Base-by-base conservation (phyloP, 2,329 filamentous ascomycete genomes). In the Clonostachys sp. region DNA sequence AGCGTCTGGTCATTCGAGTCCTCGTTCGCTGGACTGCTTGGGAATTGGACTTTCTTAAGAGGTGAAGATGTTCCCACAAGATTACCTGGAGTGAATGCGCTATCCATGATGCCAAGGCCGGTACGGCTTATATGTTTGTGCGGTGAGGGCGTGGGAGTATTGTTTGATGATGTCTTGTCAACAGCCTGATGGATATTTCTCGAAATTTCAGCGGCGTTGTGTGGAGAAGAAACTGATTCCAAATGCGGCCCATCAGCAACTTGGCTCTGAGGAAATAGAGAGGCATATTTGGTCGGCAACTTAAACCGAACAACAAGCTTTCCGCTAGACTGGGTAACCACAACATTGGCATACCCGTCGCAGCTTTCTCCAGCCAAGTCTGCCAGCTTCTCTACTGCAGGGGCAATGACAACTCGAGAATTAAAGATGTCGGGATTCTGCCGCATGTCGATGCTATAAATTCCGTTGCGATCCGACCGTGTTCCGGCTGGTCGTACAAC, bases 221-320 rank as follows among this genome's bases (percentile, higher is more conserved):
- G 58, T 2, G 58, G 53, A 5, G 45, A 44, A 12, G 55, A 53
- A 10, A 30, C 24, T 30, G 24, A 30, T 30, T 30, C 24, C 24
- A 58, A 59, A 3, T 36, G 53, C 34, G 57, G 56, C 35, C 60
- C 58, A n/a, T 63, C 56, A 16, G 53, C 51, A 4, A 57, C 60
- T 45, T 64, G 59, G 45, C 48, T 61, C 3, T 50, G 41, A 12
- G 63, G 60, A 46, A 68, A 65, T 40, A 64, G 47, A 35, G 54
- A 46, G 24, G 60, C 57, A 46, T 60, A 60, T 48, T 62, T 48
- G 18, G 55, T 50, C 45, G 65, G 61, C 45, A 68, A 41, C 65
- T 68, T 68, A 65, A 67, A 67, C 61, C 62, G 56, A 50, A 67
- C 64, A 47, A 66, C 52, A 36, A 68, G 59, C 47, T 62, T 56